A percentile compares a stretch with the other conserved stretches of the same genome.
Conservation (phyloP, 495 filamentous ascomycete species). For the Hapsidospora chrysogenum region DNA sequence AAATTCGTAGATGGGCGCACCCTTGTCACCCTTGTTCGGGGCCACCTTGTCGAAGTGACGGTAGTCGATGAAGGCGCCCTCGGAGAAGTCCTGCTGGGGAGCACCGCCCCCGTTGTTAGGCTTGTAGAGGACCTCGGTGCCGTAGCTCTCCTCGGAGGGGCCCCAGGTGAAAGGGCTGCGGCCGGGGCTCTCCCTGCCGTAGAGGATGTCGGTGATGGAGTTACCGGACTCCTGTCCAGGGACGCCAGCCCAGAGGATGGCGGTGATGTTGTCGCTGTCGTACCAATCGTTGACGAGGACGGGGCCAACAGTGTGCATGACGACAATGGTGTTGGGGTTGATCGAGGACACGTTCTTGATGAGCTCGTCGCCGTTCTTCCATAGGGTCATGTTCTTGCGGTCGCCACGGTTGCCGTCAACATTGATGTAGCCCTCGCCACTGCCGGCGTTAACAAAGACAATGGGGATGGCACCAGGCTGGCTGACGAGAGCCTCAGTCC, state of each 20-base stretch:
- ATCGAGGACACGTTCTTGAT: constrained; percentile 58
- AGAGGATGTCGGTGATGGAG: constrained; percentile 79
- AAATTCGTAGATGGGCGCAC: constrained; percentile 72
- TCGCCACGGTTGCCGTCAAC: constrained; percentile 81
- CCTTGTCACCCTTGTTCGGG: background rate
- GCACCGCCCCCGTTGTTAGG: constrained; percentile 52
- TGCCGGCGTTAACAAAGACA: constrained; percentile 79
- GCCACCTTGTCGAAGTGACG: constrained; percentile 60
- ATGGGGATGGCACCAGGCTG: constrained; percentile 55
- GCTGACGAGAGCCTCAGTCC: constrained; percentile 41
- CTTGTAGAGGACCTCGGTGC: constrained; percentile 54
- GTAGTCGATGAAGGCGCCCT: constrained; percentile 91
- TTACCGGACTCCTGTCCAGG: constrained; percentile 89
- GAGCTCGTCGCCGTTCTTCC: constrained; percentile 64
- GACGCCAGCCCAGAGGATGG: constrained; percentile 83
- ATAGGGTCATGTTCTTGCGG: constrained; percentile 83
- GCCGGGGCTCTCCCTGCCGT: constrained; percentile 75
- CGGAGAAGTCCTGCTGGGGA: constrained; percentile 68
- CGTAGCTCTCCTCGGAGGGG: constrained; percentile 53
- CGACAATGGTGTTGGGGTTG: constrained; percentile 84
- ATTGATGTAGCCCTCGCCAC: constrained; percentile 73
- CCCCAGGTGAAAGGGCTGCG: constrained; percentile 87
- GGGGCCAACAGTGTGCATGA: constrained; percentile 74
- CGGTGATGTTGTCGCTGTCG: constrained; percentile 79
- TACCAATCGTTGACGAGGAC: constrained; percentile 66